Evolutionary conservation across 1,284 basidiomycete species (phyloP), one percentile per base, ranked within the genome.

Genomic region (Naganishia liquefaciens): DNA sequence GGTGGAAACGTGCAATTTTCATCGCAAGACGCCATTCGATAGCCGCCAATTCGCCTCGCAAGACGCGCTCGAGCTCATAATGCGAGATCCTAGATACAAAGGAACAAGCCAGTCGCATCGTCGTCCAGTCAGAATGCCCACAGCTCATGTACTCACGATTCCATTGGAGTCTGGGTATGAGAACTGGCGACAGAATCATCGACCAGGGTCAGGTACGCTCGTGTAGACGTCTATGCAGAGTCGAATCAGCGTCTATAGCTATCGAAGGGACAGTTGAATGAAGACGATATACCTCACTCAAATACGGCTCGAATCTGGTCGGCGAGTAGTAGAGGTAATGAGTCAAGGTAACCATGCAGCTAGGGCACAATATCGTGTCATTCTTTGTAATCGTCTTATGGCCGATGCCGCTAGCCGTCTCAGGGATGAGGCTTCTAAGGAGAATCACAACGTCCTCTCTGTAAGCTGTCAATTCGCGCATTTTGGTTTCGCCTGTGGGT

Each of bases 11-110:
- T 25, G 57, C 57, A 10, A 60, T 49, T 33, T 60, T 60, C 57
- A 60, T 60, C 33, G 57, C 57, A 19, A 60, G 46, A 23, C 57
- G 57, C 57, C 57, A 60, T 60, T 60, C 57, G 57, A 60, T 60
- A 13, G 57, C 57, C 6, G 57, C 46, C 10, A 60, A 23, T 50
- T 60, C 57, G 11, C 10, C 57, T 11, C 57, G 57, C 2, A 49
- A 23, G 30, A 60, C 47, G 25, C 57, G 57, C 47, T 60, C 57
- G 5, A 60, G 46, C 27, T 60, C 57, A 23, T 60, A 46, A n/a
- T 60, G 57, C 23, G 57, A 60, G n/a, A 60, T 40, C 40, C 57
- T 60, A 23, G 17, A 27, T 46, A 10, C 9, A 21, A 23, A 23
- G 11, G 27, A n/a, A n/a, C 5, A 17, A 11, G 6, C n/a, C 19